Percentiles rank a stretch among this genome's conserved stretches.
These are phyloP conservation scores for Torulaspora gathmanii DNA, from an alignment of 805 yeast species.

Conservation along the genomic window DNA sequence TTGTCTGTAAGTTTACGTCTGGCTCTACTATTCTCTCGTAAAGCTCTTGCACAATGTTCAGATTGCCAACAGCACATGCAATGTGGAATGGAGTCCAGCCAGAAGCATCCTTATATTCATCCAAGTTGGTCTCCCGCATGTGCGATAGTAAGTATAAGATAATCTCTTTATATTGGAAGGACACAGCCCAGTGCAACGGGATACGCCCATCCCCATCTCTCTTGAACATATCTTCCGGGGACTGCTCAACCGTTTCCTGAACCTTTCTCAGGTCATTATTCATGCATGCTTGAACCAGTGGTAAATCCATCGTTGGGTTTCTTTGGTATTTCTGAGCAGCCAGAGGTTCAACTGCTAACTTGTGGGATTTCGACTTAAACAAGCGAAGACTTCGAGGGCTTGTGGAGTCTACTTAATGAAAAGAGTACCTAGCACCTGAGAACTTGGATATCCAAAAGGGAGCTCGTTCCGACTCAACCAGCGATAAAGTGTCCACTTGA, in stretches of 20 bases:
- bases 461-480: too few species aligned
- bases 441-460: too few species aligned
- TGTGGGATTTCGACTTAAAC: not conserved
- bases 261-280: slow-evolving; percentile 53
- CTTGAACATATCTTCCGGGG: slow-evolving; percentile 44
- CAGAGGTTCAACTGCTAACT: too few species aligned
- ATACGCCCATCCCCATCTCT: slow-evolving; percentile 73
- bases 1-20: slow-evolving; percentile 57
- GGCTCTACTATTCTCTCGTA: slow-evolving; percentile 48
- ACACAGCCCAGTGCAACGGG: slow-evolving; percentile 86
- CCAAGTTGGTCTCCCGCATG: slow-evolving; percentile 49
- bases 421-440: too few species aligned
- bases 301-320: slow-evolving; percentile 12
- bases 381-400: not conserved
- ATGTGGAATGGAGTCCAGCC: slow-evolving; percentile 91
- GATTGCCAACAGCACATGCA: slow-evolving; percentile 69
- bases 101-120: slow-evolving; percentile 62
- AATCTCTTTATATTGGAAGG: slow-evolving; percentile 52
- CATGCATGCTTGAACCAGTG: slow-evolving; percentile 61
- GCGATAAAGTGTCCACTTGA: too few species aligned
- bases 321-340: not conserved
- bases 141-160: slow-evolving; percentile 40
- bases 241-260: slow-evolving; percentile 44
- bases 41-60: slow-evolving; percentile 48
- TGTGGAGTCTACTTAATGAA: too few species aligned